phyloP scores from a whole-genome alignment of 192 early-diverging fungal species.

The Jimgerdemannia lactiflua region DNA sequence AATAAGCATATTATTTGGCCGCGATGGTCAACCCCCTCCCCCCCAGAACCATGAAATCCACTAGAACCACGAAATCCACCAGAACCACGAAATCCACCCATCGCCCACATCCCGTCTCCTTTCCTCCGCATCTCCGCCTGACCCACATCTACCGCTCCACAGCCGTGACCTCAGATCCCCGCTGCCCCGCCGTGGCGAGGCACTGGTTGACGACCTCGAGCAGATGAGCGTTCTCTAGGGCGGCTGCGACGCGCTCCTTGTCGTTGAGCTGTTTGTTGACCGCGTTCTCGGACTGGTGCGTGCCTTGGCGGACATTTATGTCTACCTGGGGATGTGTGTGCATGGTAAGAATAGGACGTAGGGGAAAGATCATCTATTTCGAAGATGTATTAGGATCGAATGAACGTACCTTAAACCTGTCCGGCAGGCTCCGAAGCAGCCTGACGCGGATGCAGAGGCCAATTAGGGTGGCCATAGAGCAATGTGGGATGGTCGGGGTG shows the following conservation, averaged over 20 bases:
- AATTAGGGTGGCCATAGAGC: conserved; percentile 98
- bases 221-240: conserved; percentile 92
- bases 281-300: conserved; percentile 92
- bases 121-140: too few species aligned
- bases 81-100: too few species aligned
- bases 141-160: not conserved
- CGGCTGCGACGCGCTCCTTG: conserved; percentile 98
- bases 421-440: conserved; percentile 81
- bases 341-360: conserved; percentile 10
- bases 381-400: not conserved
- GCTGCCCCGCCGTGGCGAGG: conserved; percentile 53
- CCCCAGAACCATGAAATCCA: too few species aligned
- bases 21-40: too few species aligned
- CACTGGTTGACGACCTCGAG: conserved; percentile 96
- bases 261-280: conserved; percentile 99
- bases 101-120: too few species aligned
- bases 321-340: conserved; percentile 54
- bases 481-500: conserved; percentile 98
- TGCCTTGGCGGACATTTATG: conserved; percentile 87
- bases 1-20: too few species aligned
- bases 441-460: conserved; percentile 96
- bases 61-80: too few species aligned
- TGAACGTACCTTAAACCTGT: conserved; percentile 75
- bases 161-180: conserved; percentile 8
- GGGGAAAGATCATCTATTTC: not conserved